Conservation (phyloP, 108 stramenopile species). For the Cyclotella atomus region DNA sequence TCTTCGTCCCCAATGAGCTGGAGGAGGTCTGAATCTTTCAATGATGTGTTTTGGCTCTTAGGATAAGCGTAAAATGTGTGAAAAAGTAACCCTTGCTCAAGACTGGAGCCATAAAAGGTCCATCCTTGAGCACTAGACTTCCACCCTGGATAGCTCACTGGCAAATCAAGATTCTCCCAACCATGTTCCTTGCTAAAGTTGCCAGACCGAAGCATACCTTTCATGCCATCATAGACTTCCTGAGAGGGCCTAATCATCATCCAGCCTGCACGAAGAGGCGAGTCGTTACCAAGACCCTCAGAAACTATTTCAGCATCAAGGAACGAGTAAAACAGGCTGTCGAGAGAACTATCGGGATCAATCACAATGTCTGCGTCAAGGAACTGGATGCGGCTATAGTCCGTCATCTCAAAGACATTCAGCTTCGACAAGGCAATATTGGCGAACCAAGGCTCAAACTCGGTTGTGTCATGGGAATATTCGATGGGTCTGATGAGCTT, state of each 20-base stretch:
- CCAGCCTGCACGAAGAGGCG: conserved; percentile 27
- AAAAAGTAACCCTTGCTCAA: conserved; percentile 24
- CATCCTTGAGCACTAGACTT: not conserved
- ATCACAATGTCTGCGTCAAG: conserved; percentile 20
- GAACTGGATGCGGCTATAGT: conserved; percentile 10
- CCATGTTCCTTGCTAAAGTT: conserved; percentile 5
- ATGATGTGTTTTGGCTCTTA: not conserved
- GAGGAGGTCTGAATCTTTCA: conserved; percentile 2
- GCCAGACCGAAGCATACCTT: conserved; percentile 1
- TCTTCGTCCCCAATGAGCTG: conserved; percentile 12
- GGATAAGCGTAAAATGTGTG: conserved; percentile 19
- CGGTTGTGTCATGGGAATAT: not conserved
- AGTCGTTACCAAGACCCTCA: conserved; percentile 24
- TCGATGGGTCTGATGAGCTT: conserved; percentile 6
- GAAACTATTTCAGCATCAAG: conserved; percentile 12
- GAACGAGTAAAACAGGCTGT: not conserved
- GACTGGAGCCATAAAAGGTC: conserved; percentile 18
- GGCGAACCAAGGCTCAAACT: conserved; percentile 25
- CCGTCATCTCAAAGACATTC: conserved; percentile 6
- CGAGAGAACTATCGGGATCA: not conserved
- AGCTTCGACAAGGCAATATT: conserved; percentile 20
- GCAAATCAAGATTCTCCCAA: conserved; percentile 9
- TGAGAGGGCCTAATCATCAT: conserved; percentile 15
- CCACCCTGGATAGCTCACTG: conserved; percentile 17
- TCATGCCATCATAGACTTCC: not conserved